Base-by-base conservation (phyloP, 1,284 basidiomycete species). In the Veloboletus limbatus region DNA sequence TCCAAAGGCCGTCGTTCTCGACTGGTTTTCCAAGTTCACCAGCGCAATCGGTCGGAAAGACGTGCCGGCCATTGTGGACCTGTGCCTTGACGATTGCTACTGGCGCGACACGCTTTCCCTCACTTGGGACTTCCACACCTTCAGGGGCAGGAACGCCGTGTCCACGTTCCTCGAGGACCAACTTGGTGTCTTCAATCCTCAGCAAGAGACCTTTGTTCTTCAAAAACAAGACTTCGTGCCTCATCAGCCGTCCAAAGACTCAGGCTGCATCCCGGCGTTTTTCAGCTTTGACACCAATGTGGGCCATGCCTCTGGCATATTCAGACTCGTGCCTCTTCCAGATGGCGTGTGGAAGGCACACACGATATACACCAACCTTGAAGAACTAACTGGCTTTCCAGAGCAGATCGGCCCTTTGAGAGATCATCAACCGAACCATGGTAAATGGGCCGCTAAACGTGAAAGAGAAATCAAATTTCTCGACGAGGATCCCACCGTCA, bases 91-190 rank as follows among this genome's bases (percentile, higher is more conserved):
- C 8, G 71, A 71, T 45, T 68, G 68, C 14, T 75, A 73, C 59
- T 85, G 80, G 79, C 71, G 81, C 24, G 82, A 85, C 56, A 71
- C 76, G 52, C 73, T 82, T 42, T 69, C 77, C 2, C 65, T 84
- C 40, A 81, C 82, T 14, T 82, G 79, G 78, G 73, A 79, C 52
- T 78, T 82, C 54, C 77, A 79, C 37, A 82, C 80, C 4, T 79
- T 85, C 59, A 69, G 73, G 43, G 74, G 74, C 22, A 55, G 43
- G 24, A 35, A 53, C 3, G 57, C 59, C 18, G 74, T 82, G 44
- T 55, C 50, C 26, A 58, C 62, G 39, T 74, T 81, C 58, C 69
- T 80, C 24, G n/a, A 52, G 21, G 73, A 76, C 45, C 68, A 71
- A 28, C 71, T 82, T 32, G 48, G 59, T 1, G 63, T 71, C 36